A percentile compares a stretch with the other conserved stretches of the same genome.
Evolutionary conservation across 768 basidiomycete species (phyloP).

Genomic region (Tulasnella sp.): DNA sequence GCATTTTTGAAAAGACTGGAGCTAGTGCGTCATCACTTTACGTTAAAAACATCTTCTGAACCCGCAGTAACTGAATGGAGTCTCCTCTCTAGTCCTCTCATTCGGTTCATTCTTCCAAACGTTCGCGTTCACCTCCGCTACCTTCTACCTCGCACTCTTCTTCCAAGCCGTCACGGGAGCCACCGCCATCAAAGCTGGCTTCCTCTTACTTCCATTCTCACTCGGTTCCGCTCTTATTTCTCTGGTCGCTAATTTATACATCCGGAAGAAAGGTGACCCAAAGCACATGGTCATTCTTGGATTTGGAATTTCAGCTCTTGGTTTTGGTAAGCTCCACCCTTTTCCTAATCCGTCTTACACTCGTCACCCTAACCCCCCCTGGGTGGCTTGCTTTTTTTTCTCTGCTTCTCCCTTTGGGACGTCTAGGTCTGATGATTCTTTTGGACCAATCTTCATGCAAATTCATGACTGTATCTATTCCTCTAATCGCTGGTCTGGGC

Average conservation of each 20-base stretch:
- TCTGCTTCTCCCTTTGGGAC: no score
- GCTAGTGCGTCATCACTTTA: slow-evolving; percentile 63
- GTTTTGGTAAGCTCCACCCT: slow-evolving; percentile 57
- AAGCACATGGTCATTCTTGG: slow-evolving; percentile 61
- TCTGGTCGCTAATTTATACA: slow-evolving; percentile 81
- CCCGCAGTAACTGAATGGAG: background rate
- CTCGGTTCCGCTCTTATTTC: slow-evolving; percentile 80
- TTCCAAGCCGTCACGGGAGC: slow-evolving; percentile 75
- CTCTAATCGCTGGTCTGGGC: slow-evolving; percentile 69
- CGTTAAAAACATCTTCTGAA: background rate
- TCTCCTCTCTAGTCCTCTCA: slow-evolving; percentile 8
- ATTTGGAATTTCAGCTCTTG: slow-evolving; percentile 59
- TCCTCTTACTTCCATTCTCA: slow-evolving; percentile 76
- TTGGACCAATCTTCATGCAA: slow-evolving; percentile 52
- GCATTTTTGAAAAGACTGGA: slow-evolving; percentile 33
- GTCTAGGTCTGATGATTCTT: slow-evolving; percentile 63
- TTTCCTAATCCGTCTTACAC: slow-evolving; percentile 18
- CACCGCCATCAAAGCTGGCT: slow-evolving; percentile 66
- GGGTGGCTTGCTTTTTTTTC: no score
- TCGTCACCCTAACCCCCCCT: slow-evolving; percentile 25
- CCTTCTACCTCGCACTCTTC: slow-evolving; percentile 79
- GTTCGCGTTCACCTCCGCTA: slow-evolving; percentile 76
- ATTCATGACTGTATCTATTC: slow-evolving; percentile 50
- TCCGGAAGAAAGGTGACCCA: slow-evolving; percentile 53
- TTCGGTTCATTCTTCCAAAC: slow-evolving; percentile 74